phyloP scores from a whole-genome alignment of 1,284 basidiomycete genomes.

The Melanopsichium pennsylvanicum region DNA sequence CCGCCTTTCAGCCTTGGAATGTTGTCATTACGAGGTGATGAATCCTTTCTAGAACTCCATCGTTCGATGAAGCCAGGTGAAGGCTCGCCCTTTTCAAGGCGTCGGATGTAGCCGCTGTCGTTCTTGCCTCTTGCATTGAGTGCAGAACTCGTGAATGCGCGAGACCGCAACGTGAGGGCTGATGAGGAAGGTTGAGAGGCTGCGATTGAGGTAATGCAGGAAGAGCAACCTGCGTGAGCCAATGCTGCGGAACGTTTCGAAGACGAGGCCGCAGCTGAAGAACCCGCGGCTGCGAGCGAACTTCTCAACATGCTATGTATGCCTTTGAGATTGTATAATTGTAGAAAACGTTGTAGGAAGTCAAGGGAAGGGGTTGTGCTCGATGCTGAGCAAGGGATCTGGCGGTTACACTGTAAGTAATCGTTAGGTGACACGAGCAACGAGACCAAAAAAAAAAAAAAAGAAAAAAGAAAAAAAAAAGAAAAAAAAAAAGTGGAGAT shows the following conservation, averaged over 20 bases:
- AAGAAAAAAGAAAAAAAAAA: no score
- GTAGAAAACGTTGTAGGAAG: no score
- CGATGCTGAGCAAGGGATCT: no score
- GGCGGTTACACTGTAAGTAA: no score
- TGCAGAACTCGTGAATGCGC: constrained; percentile 6
- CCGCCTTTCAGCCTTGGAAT: no score
- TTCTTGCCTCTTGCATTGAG: constrained; percentile 1
- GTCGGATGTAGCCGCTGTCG: constrained; percentile 10
- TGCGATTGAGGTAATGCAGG: background rate
- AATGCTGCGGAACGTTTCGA: background rate
- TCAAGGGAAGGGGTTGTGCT: no score
- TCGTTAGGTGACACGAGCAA: no score
- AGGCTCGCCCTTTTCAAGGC: background rate
- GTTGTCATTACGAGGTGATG: no score
- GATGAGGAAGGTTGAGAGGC: constrained; percentile 1
- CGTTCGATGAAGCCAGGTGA: background rate
- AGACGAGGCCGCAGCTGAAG: constrained; percentile 7
- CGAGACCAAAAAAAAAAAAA: no score
- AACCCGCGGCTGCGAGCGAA: constrained; percentile 5
- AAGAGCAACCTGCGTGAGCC: background rate
- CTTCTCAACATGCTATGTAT: constrained; percentile 19
- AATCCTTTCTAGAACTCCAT: background rate
- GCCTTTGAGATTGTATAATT: no score
- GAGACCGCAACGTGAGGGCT: background rate
- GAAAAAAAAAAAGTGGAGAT: constrained; percentile 22